Conservation (phyloP, 2,329 filamentous ascomycete genomes). For the Pseudogymnoascus sp. region DNA sequence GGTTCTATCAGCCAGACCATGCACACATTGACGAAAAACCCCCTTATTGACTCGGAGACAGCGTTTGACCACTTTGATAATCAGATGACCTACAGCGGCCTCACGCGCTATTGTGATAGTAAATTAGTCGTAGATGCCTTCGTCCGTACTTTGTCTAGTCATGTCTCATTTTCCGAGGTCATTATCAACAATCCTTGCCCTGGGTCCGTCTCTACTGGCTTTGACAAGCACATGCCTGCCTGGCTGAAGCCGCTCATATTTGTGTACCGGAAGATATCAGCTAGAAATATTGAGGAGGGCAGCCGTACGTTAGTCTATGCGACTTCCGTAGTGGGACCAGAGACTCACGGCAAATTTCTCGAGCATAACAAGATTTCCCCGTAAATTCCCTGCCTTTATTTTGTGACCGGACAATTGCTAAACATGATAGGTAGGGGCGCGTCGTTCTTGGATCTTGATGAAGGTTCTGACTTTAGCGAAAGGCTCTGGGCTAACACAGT, state of each 20-base stretch:
- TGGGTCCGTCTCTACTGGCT: constrained; percentile 7
- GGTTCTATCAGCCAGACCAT: not conserved
- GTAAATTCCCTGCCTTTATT: not conserved
- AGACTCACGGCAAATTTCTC: not conserved
- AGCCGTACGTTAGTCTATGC: not conserved
- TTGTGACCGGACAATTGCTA: not conserved
- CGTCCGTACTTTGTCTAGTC: constrained; percentile 14
- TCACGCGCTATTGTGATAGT: constrained; percentile 12
- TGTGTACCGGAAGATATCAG: not conserved
- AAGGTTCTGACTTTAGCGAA: not conserved
- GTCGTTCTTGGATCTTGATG: not conserved
- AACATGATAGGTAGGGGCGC: not conserved
- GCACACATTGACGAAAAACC: not conserved
- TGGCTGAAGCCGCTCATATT: not conserved
- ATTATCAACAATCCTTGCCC: constrained; percentile 22
- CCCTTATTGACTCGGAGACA: not conserved
- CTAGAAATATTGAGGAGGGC: not conserved
- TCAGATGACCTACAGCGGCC: not conserved
- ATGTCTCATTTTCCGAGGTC: constrained; percentile 18
- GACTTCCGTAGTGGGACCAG: not conserved
- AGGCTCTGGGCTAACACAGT: not conserved
- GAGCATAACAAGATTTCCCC: not conserved
- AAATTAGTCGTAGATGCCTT: constrained; percentile 16
- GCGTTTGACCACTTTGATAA: not conserved
- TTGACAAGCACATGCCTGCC: not conserved